Evolutionary conservation across 345 rosid genomes (phyloP), one percentile per base, ranked within the genome.

Genomic region (Xanthoceras sorbifolium): DNA sequence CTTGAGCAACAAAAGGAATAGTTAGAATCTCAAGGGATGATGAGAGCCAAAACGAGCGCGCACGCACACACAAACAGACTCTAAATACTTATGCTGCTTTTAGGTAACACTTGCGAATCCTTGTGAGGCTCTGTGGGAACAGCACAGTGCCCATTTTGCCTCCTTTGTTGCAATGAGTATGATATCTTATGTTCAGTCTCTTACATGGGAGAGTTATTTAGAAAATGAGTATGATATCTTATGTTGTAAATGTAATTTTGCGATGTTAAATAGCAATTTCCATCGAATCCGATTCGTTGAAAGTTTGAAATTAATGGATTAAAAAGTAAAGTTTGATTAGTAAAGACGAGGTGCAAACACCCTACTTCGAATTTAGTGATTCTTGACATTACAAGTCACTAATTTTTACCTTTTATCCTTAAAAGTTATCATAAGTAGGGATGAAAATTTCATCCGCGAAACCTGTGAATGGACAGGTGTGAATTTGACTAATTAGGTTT

Each of bases 1-100:
- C 92, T 91, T 31, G 90, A 92, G 83, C 89, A 84, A 73, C 86
- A 90, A 67, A 87, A 84, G 7, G 42, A 82, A n/a, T n/a, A 71
- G 52, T 32, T 64, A 73, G 78, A 79, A 72, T 15, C 34, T 29
- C 64, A 60, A 64, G 52, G 36, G 60, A 9, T 5, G 40, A n/a
- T 60, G 20, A 11, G 67, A 40, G 46, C 61, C 46, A 9, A 72
- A 29, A 72, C 25, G 57, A 62, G 29, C 44, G 12, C 36, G 0
- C 26, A 23, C 55, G 2, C 23, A 6, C n/a, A n/a, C n/a, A n/a
- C n/a, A n/a, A n/a, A n/a, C n/a, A n/a, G n/a, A n/a, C 38, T 74
- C 62, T 63, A 48, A 74, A 64, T 64, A 48, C 38, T 74, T 60
- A 23, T n/a, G 61, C 29, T 23, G 14, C n/a, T n/a, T 38, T 40